phyloP scores from a whole-genome alignment of 805 yeast species.

The Myxozyma geophila region DNA sequence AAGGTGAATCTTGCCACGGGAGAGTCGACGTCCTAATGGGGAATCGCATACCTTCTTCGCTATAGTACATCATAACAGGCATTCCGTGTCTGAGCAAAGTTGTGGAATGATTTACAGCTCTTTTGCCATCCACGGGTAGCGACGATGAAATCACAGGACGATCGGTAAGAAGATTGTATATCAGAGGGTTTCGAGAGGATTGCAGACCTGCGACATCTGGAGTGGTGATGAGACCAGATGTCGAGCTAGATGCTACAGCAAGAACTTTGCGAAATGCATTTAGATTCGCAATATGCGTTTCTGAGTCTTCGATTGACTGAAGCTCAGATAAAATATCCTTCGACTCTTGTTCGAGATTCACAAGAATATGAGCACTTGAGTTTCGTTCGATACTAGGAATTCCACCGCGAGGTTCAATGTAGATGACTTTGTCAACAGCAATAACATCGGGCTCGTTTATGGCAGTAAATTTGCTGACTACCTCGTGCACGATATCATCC shows the following conservation, averaged over 20 bases:
- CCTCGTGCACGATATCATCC: slow-evolving; percentile 49
- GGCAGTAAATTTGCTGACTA: slow-evolving; percentile 47
- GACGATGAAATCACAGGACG: slow-evolving; percentile 90
- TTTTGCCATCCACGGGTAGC: slow-evolving; percentile 66
- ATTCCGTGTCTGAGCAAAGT: slow-evolving; percentile 81
- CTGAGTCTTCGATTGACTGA: background rate
- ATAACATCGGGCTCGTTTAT: slow-evolving; percentile 38
- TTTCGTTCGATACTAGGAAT: slow-evolving; percentile 85
- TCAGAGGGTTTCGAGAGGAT: slow-evolving; percentile 67
- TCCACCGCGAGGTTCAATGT: slow-evolving; percentile 84
- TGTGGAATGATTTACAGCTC: slow-evolving; percentile 61
- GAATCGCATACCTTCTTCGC: slow-evolving; percentile 49
- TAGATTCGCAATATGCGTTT: slow-evolving; percentile 65
- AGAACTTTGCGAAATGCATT: slow-evolving; percentile 65
- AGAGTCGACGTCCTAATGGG: slow-evolving; percentile 6
- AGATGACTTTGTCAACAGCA: slow-evolving; percentile 80
- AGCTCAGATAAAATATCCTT: slow-evolving; percentile 67
- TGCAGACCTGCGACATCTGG: slow-evolving; percentile 67
- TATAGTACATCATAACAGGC: slow-evolving; percentile 51
- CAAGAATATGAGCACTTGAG: slow-evolving; percentile 77
- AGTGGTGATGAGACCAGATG: slow-evolving; percentile 88
- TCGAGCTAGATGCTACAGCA: slow-evolving; percentile 54
- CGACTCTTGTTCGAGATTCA: slow-evolving; percentile 83
- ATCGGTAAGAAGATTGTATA: slow-evolving; percentile 89
- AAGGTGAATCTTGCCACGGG: background rate